Base-by-base conservation (phyloP, 768 basidiomycete species). In the Pleurotus salmoneostramineus region DNA sequence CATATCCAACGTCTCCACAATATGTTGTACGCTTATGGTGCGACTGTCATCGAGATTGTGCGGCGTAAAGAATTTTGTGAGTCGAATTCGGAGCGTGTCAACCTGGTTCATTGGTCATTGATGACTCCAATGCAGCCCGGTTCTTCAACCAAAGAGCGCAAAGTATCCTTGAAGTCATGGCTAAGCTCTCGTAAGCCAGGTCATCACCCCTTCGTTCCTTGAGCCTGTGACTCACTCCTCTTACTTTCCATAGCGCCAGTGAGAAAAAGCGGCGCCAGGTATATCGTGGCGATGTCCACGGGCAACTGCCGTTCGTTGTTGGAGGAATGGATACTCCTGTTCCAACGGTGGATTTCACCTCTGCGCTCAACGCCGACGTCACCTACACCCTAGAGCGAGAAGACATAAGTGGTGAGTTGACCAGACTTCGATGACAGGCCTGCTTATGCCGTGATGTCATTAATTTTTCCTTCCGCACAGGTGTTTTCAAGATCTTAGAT, bases 11-110 rank as follows among this genome's bases (percentile, higher is more conserved):
- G 96, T 14, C 74, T 98, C 44, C 94, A 96, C 67, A 87, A 82
- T 56, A 91, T 98, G 84, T 70, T 95, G 0, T 95, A 93, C 66
- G 93, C 92, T 0, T 98, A 98, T 69, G 90, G 91, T 0, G 91
- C 92, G 1, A 93, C 94, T 0, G 81, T 97, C 6, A 81, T 95
- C 14, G 96, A 98, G 71, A 85, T 98, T 33, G 91, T 95, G 2
- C 79, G 96, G 58, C 78, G 96, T 56, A 92, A 92, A 64, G 93
- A 96, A 67, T 97, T 96, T 69, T 79, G 93, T 89, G 60, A 69
- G 86, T 70, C 32, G 17, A 34, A 15, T 5, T 6, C 12, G 15
- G 12, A 8, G 27, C 7, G 11, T 35, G 17, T 15, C 6, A 12
- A 51, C 10, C 31, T 33, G 33, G 21, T 44, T 48, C 43, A 21